Base-by-base conservation (phyloP, 345 rosid species). In the Diplotaxis tenuifolia region DNA sequence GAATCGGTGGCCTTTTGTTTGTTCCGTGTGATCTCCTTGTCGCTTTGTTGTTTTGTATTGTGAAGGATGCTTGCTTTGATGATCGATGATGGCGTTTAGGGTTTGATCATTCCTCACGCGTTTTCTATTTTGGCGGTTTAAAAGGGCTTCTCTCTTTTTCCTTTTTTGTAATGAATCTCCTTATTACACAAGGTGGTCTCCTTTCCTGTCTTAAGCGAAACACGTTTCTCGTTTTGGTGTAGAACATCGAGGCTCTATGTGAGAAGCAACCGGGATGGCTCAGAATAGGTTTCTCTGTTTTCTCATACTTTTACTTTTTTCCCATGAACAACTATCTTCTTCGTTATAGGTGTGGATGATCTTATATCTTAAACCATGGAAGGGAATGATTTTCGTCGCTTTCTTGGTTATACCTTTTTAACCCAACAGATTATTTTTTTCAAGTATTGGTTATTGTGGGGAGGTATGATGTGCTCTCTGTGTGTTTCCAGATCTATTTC, bases 401-500 rank as follows among this genome's bases (percentile, higher is more conserved):
- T 22, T 23, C 10, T 20, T 50, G 12, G 12, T 7, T 50, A 8
- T 10, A 7, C 28, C 9, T 68, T 15, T 55, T n/a, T 6, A 1
- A n/a, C n/a, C 2, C 25, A 22, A 15, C 0, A 18, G 18, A 23
- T 55, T 55, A 5, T 54, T 22, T 52, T 32, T 25, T 2, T 9
- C 36, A 19, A 53, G 42, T 68, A 9, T 56, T 23, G 47, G 15
- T 4, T 40, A 40, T 40, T 40, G 47, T 38, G 45, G 45, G 1
- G 49, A n/a, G 15, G 5, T 38, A 6, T 68, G 72, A 56, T 38
- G 20, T 11, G 7, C 2, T 38, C 6, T 50, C 55, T 42, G 56
- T 57, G 42, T 69, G 9, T 57, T 27, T 42, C 42, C 73, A 69
- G 73, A 58, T 69, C 62, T n/a, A 23, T 25, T 18, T 11, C 60